These are phyloP conservation scores for Aspergillus oerlinghausenensis DNA, from an alignment of 2,329 filamentous ascomycete genomes.

Conservation along the genomic window DNA sequence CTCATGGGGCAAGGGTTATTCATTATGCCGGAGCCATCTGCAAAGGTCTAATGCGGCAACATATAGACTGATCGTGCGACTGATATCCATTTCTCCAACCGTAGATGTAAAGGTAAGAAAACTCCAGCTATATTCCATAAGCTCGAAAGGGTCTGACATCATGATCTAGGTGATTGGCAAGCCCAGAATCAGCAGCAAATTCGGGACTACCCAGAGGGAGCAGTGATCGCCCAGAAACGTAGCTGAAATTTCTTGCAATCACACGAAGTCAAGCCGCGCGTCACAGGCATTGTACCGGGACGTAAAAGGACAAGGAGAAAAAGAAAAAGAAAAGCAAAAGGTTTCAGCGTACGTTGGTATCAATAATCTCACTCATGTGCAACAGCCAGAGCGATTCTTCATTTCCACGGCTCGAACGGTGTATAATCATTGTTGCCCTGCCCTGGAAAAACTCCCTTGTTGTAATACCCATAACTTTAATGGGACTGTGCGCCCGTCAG, in stretches of 20 bases:
- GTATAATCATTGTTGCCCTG: background rate
- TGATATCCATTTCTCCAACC: constrained; percentile 86
- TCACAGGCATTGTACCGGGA: background rate
- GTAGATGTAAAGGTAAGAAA: constrained; percentile 69
- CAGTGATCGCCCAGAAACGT: constrained; percentile 71
- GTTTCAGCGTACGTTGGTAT: constrained; percentile 3
- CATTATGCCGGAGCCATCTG: background rate
- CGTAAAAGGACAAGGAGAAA: background rate
- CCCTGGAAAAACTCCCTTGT: background rate
- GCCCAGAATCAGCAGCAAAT: constrained; percentile 71
- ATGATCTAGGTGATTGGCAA: constrained; percentile 61
- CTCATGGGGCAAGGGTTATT: background rate
- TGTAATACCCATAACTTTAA: background rate
- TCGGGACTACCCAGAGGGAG: constrained; percentile 76
- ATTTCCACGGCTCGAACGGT: background rate
- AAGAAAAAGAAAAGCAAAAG: background rate
- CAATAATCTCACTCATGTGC: constrained; percentile 9
- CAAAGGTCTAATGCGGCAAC: constrained; percentile 11
- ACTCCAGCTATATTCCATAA: background rate
- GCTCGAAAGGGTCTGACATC: constrained; percentile 17
- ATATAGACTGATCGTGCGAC: constrained; percentile 59
- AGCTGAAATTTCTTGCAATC: constrained; percentile 33
- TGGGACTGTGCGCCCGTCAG: constrained; percentile 16
- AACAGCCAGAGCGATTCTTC: background rate
- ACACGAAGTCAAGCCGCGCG: background rate